Evolutionary conservation across 108 stramenopile species (phyloP), one percentile per base, ranked within the genome.

Genomic region (Pseudonitzschia multiseries): DNA sequence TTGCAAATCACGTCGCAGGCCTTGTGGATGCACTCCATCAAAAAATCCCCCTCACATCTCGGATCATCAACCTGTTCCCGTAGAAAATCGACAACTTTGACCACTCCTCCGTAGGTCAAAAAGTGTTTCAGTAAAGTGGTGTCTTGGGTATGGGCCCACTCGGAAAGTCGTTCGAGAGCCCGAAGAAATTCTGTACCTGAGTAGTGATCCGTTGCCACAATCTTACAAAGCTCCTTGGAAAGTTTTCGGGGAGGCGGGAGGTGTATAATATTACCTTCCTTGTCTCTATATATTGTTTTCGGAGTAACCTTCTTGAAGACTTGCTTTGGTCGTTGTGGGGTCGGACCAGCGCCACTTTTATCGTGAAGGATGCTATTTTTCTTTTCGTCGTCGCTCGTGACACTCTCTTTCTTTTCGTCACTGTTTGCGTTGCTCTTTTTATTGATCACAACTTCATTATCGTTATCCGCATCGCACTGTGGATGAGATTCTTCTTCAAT

Each of bases 91-190:
- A 56, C 10, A 3, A 56, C 54, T 20, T 56, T 56, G 2, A 56
- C 54, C 0, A 56, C 54, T 56, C 54, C 54, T 22, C 54, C 54
- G 54, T 56, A 56, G 5, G 54, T 56, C 54, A 56, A 56, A 26
- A 56, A 56, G 54, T 56, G 54, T 26, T 56, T 56, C 10, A 56
- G 54, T 20, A 56, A 22, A 26, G 13, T 56, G 22, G 54, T 26
- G 9, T 56, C 54, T 20, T 56, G 54, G 54, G 54, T 56, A 22
- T 56, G 54, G 24, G 54, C 54, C 66, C 66, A 67, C 14, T 48
- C 44, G 46, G n/a, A 8, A 15, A 67, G 66, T 28, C 22, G 20
- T 50, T 67, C 46, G n/a, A 67, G 44, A 26, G 66, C 66, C 20
- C 40, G 27, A 9, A 48, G 18, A 18, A 20, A 44, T 40, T 67